Evolutionary conservation across 2,329 filamentous ascomycete species (phyloP), one percentile per base, ranked within the genome.

Genomic region (Alternaria sp.): DNA sequence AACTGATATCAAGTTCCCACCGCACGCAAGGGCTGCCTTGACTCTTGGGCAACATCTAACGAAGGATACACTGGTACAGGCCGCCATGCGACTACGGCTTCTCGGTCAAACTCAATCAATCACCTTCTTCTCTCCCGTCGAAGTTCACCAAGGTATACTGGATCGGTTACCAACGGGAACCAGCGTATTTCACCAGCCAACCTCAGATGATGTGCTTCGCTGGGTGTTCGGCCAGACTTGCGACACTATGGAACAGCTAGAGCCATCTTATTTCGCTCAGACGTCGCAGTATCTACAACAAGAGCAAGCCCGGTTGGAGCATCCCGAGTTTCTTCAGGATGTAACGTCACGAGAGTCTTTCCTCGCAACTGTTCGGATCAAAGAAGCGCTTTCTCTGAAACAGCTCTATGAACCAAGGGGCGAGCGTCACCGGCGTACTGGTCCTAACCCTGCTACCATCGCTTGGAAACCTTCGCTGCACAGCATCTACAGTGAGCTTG

Each of bases 191-290:
- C 29, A 54, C 6, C n/a, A 14, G 5, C 36, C 83, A 1, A 73
- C 83, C 51, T 86, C 85, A 0, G 69, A 70, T 2, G 80, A 87
- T 54, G 83, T 88, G 9, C 75, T 90, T 1, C 66, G 71, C 3
- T 90, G 88, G 88, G 80, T 90, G 0, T 78, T 91, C 0, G 81
- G 88, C 42, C 85, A 90, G 53, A 89, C 87, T 0, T 91, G 88
- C 57, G 72, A 77, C 7, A 80, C 76, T 0, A 88, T 86, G 21
- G 85, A 88, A 57, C 83, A 88, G 31, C 70, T 90, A 0, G 83
- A 85, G 46, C 79, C 83, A 0, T 77, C 91, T 0, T 87, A 88
- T 61, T 78, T 82, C 3, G 79, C 86, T 0, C 88, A 91, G 67
- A 87, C 88, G 0, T 71, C 78, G 0, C 85, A 90, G 59, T 90